A percentile compares a stretch with the other conserved stretches of the same genome.
phyloP scores from a whole-genome alignment of 1,139 yeast species.

The Kodamaea ohmeri region DNA sequence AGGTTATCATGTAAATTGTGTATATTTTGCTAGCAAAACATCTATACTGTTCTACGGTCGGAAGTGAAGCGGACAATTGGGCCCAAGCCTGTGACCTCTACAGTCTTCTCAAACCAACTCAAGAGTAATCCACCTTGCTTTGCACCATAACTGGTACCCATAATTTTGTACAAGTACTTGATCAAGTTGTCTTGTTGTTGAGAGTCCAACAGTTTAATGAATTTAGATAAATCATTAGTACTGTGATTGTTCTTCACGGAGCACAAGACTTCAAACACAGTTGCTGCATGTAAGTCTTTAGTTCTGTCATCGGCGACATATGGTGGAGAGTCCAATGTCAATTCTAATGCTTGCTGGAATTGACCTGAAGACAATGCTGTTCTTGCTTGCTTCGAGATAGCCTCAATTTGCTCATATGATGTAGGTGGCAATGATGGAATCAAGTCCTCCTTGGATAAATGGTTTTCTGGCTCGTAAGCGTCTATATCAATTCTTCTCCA shows the following conservation, averaged over 20 bases:
- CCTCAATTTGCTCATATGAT: slow-evolving; percentile 52
- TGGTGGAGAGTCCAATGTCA: slow-evolving; percentile 73
- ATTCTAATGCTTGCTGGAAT: slow-evolving; percentile 59
- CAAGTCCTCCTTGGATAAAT: slow-evolving; percentile 62
- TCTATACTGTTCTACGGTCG: slow-evolving; percentile 75
- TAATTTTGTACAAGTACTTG: slow-evolving; percentile 83
- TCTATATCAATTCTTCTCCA: slow-evolving; percentile 90
- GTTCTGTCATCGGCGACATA: slow-evolving; percentile 67
- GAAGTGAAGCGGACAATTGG: slow-evolving; percentile 83
- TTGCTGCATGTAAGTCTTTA: slow-evolving; percentile 47
- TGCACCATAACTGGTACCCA: slow-evolving; percentile 74
- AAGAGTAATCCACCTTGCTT: slow-evolving; percentile 84
- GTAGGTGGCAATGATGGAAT: slow-evolving; percentile 45
- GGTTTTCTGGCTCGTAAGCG: slow-evolving; percentile 79
- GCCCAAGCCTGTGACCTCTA: slow-evolving; percentile 82
- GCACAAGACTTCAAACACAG: slow-evolving; percentile 73
- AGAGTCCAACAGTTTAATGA: slow-evolving; percentile 56
- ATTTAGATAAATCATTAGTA: slow-evolving; percentile 55
- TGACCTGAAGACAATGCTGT: slow-evolving; percentile 70
- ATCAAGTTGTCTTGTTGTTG: slow-evolving; percentile 77
- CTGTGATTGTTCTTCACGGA: slow-evolving; percentile 62
- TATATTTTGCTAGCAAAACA: background rate
- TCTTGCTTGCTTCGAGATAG: slow-evolving; percentile 58
- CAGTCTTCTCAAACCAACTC: slow-evolving; percentile 90
- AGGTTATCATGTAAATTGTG: too few relatives aligned